Conservation (phyloP, 345 rosid genomes). For the Murraya koenigii region DNA sequence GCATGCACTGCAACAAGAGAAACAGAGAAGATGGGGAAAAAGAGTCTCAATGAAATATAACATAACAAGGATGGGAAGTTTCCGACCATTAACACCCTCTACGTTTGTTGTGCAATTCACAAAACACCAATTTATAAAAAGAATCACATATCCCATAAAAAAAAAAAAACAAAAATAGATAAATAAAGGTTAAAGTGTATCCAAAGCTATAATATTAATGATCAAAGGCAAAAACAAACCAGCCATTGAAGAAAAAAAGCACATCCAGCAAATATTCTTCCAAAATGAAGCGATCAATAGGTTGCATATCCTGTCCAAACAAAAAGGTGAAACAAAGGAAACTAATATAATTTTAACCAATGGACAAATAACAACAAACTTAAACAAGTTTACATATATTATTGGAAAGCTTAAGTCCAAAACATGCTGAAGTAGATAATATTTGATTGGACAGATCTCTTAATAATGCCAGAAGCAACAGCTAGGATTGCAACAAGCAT, state of each 20-base stretch:
- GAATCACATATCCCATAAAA: not conserved
- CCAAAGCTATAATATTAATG: not conserved
- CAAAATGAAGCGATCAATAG: conserved; percentile 91
- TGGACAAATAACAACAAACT: not conserved
- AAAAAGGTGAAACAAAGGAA: conserved; percentile 13
- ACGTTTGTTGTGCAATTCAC: not conserved
- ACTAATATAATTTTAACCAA: not conserved
- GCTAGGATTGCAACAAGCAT: not conserved
- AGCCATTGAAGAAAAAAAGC: conserved; percentile 91
- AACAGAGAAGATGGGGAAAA: not conserved
- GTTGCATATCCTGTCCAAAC: conserved; percentile 75
- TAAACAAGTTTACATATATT: not conserved
- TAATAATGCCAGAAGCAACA: not conserved
- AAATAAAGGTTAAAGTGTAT: not conserved
- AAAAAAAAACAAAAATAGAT: not conserved
- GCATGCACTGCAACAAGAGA: too few species aligned
- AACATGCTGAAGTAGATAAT: not conserved
- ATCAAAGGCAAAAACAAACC: conserved; percentile 53
- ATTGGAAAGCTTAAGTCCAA: not conserved
- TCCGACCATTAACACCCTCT: not conserved
- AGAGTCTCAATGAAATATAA: not conserved
- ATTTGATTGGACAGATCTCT: not conserved
- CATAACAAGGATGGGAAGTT: not conserved
- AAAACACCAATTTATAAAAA: not conserved
- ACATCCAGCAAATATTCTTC: conserved; percentile 95